Evolutionary conservation across 495 filamentous ascomycete genomes (phyloP).

Genomic region (Apodospora peruviana): DNA sequence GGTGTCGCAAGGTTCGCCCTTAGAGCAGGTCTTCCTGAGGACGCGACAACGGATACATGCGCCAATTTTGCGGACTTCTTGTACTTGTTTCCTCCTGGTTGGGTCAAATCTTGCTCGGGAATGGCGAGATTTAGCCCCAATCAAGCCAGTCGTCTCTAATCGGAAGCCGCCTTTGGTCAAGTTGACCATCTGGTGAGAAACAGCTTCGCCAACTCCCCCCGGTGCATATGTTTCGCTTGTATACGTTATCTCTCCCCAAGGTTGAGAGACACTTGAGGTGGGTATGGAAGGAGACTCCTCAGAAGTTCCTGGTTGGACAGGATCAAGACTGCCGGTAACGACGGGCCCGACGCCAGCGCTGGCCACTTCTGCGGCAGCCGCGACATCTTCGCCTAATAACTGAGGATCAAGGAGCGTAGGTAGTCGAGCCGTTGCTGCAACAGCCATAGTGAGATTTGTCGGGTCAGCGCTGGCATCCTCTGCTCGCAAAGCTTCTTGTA

Average conservation of each 20-base stretch:
- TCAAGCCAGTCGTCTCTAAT: slow-evolving; percentile 28
- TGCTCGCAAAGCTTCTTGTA: slow-evolving; percentile 27
- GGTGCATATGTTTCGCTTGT: slow-evolving; percentile 28
- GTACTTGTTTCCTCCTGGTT: slow-evolving; percentile 67
- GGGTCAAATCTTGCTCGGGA: slow-evolving; percentile 63
- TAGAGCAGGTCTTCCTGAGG: slow-evolving; percentile 80
- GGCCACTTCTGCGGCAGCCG: slow-evolving; percentile 22
- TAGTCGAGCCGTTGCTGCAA: slow-evolving; percentile 44
- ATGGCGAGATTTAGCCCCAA: slow-evolving; percentile 32
- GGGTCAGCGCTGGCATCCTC: slow-evolving; percentile 23
- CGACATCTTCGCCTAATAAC: slow-evolving; percentile 31
- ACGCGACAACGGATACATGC: slow-evolving; percentile 85
- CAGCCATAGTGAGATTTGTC: slow-evolving; percentile 37
- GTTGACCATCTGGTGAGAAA: slow-evolving; percentile 13
- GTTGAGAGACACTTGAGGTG: slow-evolving; percentile 16
- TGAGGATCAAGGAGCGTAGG: slow-evolving; percentile 46
- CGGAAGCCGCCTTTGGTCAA: slow-evolving; percentile 37
- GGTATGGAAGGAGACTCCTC: slow-evolving; percentile 10
- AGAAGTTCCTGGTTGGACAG: slow-evolving; percentile 9
- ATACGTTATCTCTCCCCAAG: slow-evolving; percentile 44
- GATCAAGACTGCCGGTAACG: slow-evolving; percentile 9
- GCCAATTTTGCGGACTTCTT: slow-evolving; percentile 71
- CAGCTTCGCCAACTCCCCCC: slow-evolving; percentile 5
- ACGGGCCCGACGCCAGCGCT: slow-evolving; percentile 11
- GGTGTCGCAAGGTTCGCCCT: slow-evolving; percentile 73